Evolutionary conservation across 306 rosid species (phyloP), one percentile per base, ranked within the genome.

Genomic region (Vicia villosa): DNA sequence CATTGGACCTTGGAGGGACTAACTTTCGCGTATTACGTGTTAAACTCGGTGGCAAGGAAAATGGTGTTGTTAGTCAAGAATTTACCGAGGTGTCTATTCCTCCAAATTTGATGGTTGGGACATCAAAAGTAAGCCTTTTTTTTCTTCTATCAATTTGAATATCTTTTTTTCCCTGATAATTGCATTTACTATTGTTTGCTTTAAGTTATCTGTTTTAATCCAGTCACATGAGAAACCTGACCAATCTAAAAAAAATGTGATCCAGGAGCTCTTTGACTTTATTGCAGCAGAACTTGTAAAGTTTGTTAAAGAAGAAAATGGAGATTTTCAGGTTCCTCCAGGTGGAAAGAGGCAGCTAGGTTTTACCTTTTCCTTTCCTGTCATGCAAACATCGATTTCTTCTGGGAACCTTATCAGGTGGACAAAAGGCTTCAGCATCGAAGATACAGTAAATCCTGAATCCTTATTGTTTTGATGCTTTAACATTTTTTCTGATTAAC

Each of bases 1-100:
- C 99, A 37, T 72, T 95, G 73, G 99, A 95, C 81, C 99, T 95
- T 70, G 99, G 99, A 32, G 99, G 99, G 56, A 95, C 99, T 50
- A 95, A 95, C 74, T 95, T 95, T 74, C 97, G 99, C 1, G 97
- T 95, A 74, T 32, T 95, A 69, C 97, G 99, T 13, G 85, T 95
- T 57, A 96, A 86, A 72, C 76, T 95, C 36, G 97, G 92, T 57
- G 97, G 99, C 72, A 91, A 81, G 80, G 86, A 72, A n/a, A 71
- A 69, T 1, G 87, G 84, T 34, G 82, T 95, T 64, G 12, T 76
- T 42, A 80, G 62, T 73, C 87, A 76, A 77, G 97, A 95, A 71
- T 91, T 80, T 66, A 75, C 69, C 1, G 99, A 95, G 84, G 97
- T 84, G 49, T 87, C 99, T 28, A 84, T 95, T 79, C 95, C 99